These are phyloP conservation scores for Phytophthora tentaculata DNA, from an alignment of 352 stramenopile species.

Conservation along the genomic window DNA sequence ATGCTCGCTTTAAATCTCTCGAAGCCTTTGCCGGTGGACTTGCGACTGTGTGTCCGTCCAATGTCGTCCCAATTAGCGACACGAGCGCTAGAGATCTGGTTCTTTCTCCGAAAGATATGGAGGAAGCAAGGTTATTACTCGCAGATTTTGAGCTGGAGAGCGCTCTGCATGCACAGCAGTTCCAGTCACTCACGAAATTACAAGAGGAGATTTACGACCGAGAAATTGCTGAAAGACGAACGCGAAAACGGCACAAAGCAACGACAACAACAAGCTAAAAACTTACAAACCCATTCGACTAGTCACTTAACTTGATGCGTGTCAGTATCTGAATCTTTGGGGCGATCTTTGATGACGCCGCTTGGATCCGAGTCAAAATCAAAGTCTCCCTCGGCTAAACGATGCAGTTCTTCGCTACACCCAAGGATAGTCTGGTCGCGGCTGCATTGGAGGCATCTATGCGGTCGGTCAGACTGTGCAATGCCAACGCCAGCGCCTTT, in stretches of 20 bases:
- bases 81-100: slow-evolving; percentile 19
- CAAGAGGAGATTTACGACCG: slow-evolving; percentile 27
- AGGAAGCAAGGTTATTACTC: slow-evolving; percentile 24
- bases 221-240: slow-evolving; percentile 10
- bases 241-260: slow-evolving; percentile 8
- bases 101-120: slow-evolving; percentile 24
- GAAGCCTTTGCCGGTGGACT: slow-evolving; percentile 57
- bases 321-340: slow-evolving; percentile 19
- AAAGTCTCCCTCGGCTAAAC: neutral
- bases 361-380: slow-evolving; percentile 7
- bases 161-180: slow-evolving; percentile 48
- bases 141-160: slow-evolving; percentile 40
- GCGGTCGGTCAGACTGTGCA: slow-evolving; percentile 40
- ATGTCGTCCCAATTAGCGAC: slow-evolving; percentile 5
- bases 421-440: slow-evolving; percentile 37
- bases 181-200: slow-evolving; percentile 30
- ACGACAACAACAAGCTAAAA: slow-evolving; percentile 4
- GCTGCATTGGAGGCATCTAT: slow-evolving; percentile 42
- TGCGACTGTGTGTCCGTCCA: slow-evolving; percentile 41
- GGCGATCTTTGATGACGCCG: slow-evolving; percentile 22
- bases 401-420: slow-evolving; percentile 54
- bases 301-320: slow-evolving; percentile 19
- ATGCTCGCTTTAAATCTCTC: slow-evolving; percentile 44
- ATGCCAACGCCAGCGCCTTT: slow-evolving; percentile 24
- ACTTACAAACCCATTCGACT: neutral